phyloP scores from a whole-genome alignment of 2,329 filamentous ascomycete species.

The Fusarium cyanostomum region DNA sequence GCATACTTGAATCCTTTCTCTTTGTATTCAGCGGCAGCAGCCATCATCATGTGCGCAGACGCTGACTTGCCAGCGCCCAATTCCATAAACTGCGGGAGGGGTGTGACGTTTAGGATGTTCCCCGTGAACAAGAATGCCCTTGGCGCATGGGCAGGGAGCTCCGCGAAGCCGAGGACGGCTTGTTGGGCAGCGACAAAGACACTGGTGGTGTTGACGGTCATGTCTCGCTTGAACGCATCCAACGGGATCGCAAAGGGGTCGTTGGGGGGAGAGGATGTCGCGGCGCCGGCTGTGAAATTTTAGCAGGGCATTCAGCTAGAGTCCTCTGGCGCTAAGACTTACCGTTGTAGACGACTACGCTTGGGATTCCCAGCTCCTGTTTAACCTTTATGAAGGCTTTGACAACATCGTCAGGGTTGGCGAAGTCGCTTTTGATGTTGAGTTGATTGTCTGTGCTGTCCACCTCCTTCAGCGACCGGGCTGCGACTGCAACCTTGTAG shows the following conservation, averaged over 20 bases:
- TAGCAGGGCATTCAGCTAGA: neutral
- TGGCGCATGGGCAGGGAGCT: conserved; percentile 43
- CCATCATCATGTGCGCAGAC: conserved; percentile 40
- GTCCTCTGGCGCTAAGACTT: rapidly evolving
- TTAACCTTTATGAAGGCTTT: conserved; percentile 31
- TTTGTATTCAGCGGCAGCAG: conserved; percentile 48
- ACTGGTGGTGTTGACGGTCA: conserved; percentile 17
- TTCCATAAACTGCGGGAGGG: conserved; percentile 47
- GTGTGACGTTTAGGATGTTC: conserved; percentile 50
- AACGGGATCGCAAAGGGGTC: conserved; percentile 25
- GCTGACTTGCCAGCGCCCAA: conserved; percentile 55
- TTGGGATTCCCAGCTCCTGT: conserved; percentile 28
- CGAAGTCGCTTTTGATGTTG: conserved; percentile 51
- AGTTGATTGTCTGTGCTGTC: conserved; percentile 39
- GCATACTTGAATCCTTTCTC: conserved; percentile 49
- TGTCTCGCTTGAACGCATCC: conserved; percentile 15
- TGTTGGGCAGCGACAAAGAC: conserved; percentile 27
- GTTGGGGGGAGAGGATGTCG: conserved; percentile 1
- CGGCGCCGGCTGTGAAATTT: conserved; percentile 10
- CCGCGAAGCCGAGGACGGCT: conserved; percentile 16
- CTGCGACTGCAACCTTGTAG: conserved; percentile 41
- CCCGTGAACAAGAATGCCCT: conserved; percentile 58
- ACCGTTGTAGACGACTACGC: conserved; percentile 25
- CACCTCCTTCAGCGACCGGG: conserved; percentile 31
- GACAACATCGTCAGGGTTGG: conserved; percentile 39